Evolutionary conservation across 2,329 filamentous ascomycete species (phyloP).

Genomic region (Monosporascus ibericus): DNA sequence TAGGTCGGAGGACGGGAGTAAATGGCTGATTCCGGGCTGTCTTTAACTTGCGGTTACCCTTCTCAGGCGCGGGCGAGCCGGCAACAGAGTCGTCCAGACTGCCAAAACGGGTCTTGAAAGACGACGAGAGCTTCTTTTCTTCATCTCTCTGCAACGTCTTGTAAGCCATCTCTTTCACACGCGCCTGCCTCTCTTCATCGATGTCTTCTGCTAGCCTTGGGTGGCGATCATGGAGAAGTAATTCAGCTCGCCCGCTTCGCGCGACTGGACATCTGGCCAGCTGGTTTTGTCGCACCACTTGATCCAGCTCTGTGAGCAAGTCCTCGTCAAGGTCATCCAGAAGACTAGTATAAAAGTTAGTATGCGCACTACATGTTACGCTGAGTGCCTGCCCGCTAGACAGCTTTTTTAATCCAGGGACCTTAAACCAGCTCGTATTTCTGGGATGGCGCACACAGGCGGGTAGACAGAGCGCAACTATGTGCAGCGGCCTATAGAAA

Average conservation of each 20-base stretch:
- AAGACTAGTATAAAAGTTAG: constrained; percentile 38
- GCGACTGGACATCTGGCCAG: constrained; percentile 69
- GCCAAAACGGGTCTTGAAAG: constrained; percentile 53
- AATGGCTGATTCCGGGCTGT: constrained; percentile 46
- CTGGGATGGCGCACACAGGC: no score
- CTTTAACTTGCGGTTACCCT: constrained; percentile 40
- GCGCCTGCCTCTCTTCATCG: constrained; percentile 60
- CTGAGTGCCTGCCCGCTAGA: background rate
- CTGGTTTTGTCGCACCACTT: constrained; percentile 76
- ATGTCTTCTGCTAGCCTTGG: constrained; percentile 59
- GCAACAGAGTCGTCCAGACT: constrained; percentile 57
- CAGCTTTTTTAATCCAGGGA: background rate
- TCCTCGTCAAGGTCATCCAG: constrained; percentile 82
- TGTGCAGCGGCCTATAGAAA: no score
- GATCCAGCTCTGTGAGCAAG: constrained; percentile 73
- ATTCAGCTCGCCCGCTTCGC: constrained; percentile 66
- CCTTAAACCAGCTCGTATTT: background rate
- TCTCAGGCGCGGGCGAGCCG: constrained; percentile 36
- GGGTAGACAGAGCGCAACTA: no score
- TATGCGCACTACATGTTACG: background rate
- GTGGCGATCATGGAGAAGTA: constrained; percentile 57
- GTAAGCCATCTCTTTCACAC: constrained; percentile 72
- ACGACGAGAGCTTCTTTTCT: constrained; percentile 55
- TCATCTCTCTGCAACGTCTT: constrained; percentile 57
- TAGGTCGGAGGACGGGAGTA: constrained; percentile 63